Percentiles rank a stretch among this genome's conserved stretches.
phyloP scores from a whole-genome alignment of 176 grass and related monocot genomes.

The Phoenix roebelenii region DNA sequence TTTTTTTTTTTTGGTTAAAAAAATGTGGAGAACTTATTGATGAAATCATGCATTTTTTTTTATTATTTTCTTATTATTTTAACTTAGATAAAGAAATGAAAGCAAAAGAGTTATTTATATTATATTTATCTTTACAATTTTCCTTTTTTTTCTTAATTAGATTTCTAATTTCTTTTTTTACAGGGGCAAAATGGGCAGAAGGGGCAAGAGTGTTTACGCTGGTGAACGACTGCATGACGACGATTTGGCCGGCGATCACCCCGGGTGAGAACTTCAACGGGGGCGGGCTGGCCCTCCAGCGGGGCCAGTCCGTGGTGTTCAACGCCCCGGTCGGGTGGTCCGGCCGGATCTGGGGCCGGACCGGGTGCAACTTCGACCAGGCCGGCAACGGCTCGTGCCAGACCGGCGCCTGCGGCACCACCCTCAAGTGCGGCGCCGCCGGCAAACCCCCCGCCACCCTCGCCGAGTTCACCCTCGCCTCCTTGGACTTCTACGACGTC shows the following conservation, averaged over 20 bases:
- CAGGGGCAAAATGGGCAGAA: conserved; percentile 18
- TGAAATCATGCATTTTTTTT: too few relatives aligned
- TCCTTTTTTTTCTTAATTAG: not conserved
- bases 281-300: conserved; percentile 45
- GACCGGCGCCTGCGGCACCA: conserved; percentile 46
- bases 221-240: conserved; percentile 70
- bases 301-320: conserved; percentile 61
- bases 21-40: too few relatives aligned
- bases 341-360: conserved; percentile 76
- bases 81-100: too few relatives aligned
- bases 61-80: too few relatives aligned
- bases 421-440: conserved; percentile 41
- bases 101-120: too few relatives aligned
- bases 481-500: conserved; percentile 82
- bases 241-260: conserved; percentile 59
- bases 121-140: too few relatives aligned
- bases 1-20: too few relatives aligned
- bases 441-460: conserved; percentile 53
- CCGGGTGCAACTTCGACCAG: conserved; percentile 52
- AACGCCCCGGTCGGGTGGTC: conserved; percentile 53
- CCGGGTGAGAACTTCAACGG: conserved; percentile 59
- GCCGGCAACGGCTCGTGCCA: conserved; percentile 50
- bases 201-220: conserved; percentile 57
- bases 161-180: not conserved
- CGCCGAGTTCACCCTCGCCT: conserved; percentile 68